These are phyloP conservation scores for Dictyostelium citrinum DNA, from an alignment of 78 protist genomes.

Conservation along the genomic window DNA sequence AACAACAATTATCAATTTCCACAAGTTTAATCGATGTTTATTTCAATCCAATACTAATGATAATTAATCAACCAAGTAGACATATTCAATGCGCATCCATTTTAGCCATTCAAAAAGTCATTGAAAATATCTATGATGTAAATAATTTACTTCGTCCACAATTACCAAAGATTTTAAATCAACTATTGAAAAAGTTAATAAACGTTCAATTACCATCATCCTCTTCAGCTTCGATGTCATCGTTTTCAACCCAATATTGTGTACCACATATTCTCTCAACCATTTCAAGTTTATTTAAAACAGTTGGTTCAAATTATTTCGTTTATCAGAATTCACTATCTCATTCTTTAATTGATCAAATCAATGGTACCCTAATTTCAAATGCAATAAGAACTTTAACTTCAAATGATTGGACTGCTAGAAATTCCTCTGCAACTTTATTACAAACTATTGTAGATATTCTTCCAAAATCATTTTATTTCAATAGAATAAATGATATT, in stretches of 20 bases:
- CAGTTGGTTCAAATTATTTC: not conserved
- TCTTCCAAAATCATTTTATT: not conserved
- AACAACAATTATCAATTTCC: not conserved
- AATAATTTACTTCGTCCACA: not conserved
- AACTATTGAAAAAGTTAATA: not conserved
- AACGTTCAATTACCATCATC: not conserved
- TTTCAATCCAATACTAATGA: not conserved
- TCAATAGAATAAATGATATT: not conserved
- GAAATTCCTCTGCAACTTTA: not conserved
- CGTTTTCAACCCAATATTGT: constrained; percentile 4
- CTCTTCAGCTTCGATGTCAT: not conserved
- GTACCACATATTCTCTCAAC: not conserved
- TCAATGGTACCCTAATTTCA: not conserved
- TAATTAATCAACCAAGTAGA: constrained; percentile 11
- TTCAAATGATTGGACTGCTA: not conserved
- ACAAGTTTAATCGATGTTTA: not conserved
- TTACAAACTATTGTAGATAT: not conserved
- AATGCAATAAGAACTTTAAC: not conserved
- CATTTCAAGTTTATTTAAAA: not conserved
- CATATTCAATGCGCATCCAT: not conserved
- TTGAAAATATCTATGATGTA: constrained; percentile 12
- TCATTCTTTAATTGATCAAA: not conserved
- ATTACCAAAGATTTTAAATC: not conserved
- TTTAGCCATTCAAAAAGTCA: not conserved
- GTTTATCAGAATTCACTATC: not conserved